These are phyloP conservation scores for Phytophthora megakarya DNA, from an alignment of 352 stramenopile species.

Conservation along the genomic window DNA sequence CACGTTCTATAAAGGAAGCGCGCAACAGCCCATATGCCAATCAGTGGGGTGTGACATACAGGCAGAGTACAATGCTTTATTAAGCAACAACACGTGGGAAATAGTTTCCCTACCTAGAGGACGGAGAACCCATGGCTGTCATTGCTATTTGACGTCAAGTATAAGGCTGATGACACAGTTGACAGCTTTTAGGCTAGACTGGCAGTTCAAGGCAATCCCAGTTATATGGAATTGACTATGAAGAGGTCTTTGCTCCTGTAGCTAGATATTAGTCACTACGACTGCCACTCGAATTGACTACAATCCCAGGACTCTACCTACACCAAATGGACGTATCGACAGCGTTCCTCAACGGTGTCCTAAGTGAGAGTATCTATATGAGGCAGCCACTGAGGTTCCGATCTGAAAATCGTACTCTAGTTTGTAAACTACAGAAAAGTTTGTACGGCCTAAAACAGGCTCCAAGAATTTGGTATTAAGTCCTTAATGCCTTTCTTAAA, in stretches of 20 bases:
- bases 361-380: conserved; percentile 17
- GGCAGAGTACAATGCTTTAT: conserved; percentile 1
- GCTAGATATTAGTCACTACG: conserved; percentile 9
- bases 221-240: conserved; percentile 19
- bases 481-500: background rate
- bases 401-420: background rate
- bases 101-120: background rate
- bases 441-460: conserved; percentile 12
- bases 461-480: background rate
- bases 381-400: conserved; percentile 10
- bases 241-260: background rate
- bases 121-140: background rate
- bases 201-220: background rate
- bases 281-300: background rate
- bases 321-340: background rate
- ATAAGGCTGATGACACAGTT: background rate
- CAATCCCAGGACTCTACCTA: background rate
- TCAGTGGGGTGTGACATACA: conserved; percentile 11
- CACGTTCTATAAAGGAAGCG: conserved; percentile 13
- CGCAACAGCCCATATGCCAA: background rate
- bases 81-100: background rate
- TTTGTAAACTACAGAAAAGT: conserved; percentile 19
- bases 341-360: conserved; percentile 5
- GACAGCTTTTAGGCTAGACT: background rate
- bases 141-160: conserved; percentile 7